A percentile compares a stretch with the other conserved stretches of the same genome.
These are phyloP conservation scores for Corymbia calophylla DNA, from an alignment of 441 rosid species.

Conservation along the genomic window DNA sequence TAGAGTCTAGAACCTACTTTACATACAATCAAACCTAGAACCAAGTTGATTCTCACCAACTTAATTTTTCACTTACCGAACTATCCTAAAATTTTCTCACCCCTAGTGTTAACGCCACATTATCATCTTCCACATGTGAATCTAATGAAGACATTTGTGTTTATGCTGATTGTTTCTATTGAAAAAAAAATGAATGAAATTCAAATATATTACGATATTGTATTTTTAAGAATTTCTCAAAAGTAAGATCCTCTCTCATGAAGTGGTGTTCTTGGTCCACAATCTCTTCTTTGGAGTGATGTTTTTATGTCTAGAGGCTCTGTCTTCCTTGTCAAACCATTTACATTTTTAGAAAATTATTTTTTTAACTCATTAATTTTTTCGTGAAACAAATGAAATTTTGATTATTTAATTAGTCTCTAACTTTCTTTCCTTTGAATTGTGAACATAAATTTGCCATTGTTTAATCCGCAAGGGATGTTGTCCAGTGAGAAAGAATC, in stretches of 20 bases:
- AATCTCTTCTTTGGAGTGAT: not conserved
- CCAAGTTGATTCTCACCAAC: rapidly evolving
- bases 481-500: not conserved
- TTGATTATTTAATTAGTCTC: not conserved
- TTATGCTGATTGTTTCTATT: not conserved
- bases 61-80: rapidly evolving
- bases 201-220: not conserved
- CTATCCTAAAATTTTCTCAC: no score
- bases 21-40: no score
- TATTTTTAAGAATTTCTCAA: not conserved
- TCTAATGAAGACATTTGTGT: not conserved
- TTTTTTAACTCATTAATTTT: no score
- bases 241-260: not conserved
- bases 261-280: not conserved
- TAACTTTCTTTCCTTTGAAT: not conserved
- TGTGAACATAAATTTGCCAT: not conserved
- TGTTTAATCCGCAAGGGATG: not conserved
- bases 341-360: no score
- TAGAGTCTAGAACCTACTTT: rapidly evolving
- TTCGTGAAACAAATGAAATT: not conserved
- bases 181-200: not conserved
- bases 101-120: rapidly evolving
- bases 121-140: not conserved
- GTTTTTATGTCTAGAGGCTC: not conserved
- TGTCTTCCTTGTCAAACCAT: not conserved